Conservation (phyloP, 495 filamentous ascomycete genomes). For the Tuber indicum region DNA sequence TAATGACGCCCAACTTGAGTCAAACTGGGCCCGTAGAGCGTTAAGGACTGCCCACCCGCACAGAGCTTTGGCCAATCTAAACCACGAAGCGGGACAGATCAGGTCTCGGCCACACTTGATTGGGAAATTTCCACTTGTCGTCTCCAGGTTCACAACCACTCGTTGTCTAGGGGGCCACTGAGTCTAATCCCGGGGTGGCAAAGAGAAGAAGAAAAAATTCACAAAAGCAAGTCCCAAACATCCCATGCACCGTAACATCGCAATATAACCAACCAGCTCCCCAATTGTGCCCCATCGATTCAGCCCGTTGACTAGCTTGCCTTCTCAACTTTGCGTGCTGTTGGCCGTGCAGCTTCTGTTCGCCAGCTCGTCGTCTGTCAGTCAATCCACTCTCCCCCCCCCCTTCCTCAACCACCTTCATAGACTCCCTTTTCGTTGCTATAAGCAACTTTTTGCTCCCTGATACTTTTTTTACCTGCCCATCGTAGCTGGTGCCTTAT, state of each 20-base stretch:
- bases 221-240: conserved; percentile 7
- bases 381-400: conserved; percentile 16
- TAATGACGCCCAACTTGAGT: not conserved
- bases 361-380: conserved; percentile 20
- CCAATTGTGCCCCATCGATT: not conserved
- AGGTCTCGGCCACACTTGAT: not conserved
- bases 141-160: not conserved
- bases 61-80: not conserved
- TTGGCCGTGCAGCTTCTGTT: conserved; percentile 33
- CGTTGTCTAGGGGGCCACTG: not conserved
- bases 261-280: not conserved
- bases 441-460: conserved; percentile 21
- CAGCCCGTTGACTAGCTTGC: conserved; percentile 8
- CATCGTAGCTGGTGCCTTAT: conserved; percentile 26
- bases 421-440: conserved; percentile 35
- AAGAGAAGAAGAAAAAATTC: not conserved
- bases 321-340: conserved; percentile 24
- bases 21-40: not conserved
- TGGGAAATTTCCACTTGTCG: not conserved
- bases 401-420: conserved; percentile 27
- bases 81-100: not conserved
- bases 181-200: not conserved
- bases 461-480: conserved; percentile 21
- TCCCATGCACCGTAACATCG: not conserved
- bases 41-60: not conserved